Evolutionary conservation across 345 rosid species (phyloP).

Genomic region (Melastoma malabathricum): DNA sequence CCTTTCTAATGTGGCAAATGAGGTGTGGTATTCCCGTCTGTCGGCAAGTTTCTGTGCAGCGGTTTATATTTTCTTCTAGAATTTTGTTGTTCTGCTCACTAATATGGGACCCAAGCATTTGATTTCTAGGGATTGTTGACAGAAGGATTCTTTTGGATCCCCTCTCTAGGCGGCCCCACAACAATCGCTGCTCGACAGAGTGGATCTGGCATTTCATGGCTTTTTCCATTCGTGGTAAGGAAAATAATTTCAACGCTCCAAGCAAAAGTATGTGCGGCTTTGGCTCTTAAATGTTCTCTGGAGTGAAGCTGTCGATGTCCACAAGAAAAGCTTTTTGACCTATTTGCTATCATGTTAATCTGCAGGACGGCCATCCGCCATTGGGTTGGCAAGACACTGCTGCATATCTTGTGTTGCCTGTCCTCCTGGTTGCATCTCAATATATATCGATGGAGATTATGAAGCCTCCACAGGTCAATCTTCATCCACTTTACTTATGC

Average conservation of each 20-base stretch:
- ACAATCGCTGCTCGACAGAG: slow-evolving; percentile 94
- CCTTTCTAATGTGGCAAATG: slow-evolving; percentile 94
- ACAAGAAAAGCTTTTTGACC: no score
- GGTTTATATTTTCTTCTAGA: no score
- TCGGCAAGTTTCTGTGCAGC: no score
- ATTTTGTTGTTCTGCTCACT: no score
- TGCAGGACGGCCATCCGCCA: slow-evolving; percentile 98
- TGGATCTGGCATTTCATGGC: slow-evolving; percentile 97
- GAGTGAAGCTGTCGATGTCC: no score
- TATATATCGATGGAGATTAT: slow-evolving; percentile 93
- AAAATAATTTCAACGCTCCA: no score
- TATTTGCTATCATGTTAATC: not conserved
- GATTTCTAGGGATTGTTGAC: slow-evolving; percentile 64
- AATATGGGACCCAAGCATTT: no score
- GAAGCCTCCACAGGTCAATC: slow-evolving; percentile 95
- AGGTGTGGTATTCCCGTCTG: slow-evolving; percentile 27
- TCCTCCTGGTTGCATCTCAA: slow-evolving; percentile 79
- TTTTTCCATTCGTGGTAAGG: slow-evolving; percentile 88
- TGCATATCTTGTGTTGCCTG: slow-evolving; percentile 95
- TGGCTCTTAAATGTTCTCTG: no score
- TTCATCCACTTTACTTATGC: slow-evolving; percentile 5
- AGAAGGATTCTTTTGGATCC: slow-evolving; percentile 99
- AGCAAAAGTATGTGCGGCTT: no score
- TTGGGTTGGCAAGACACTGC: slow-evolving; percentile 86
- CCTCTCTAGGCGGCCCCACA: slow-evolving; percentile 94